Evolutionary conservation across 2,329 filamentous ascomycete genomes (phyloP), one percentile per base, ranked within the genome.

Genomic region (Ustulina deusta): DNA sequence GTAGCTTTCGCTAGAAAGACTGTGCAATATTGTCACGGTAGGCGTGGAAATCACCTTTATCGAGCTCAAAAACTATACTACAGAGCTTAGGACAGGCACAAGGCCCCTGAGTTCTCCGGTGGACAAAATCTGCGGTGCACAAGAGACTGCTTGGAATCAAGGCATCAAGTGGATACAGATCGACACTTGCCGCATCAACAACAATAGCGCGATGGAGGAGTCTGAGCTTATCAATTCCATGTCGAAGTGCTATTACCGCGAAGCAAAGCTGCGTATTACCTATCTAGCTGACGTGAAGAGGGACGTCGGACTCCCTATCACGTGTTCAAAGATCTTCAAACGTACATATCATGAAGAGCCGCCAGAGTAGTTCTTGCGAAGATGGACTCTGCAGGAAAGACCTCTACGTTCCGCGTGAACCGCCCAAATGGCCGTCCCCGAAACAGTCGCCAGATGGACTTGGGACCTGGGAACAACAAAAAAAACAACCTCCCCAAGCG

Each of bases 171-270:
- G 78, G 61, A 67, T 77, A 22, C 81, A 80, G 79, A 69, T 80
- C 6, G 80, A 81, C 56, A 81, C 61, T 1, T 67, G 61, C 38
- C 61, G 61, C 34, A 67, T 67, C 40, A 42, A 67, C 38, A 67
- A 67, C 74, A 9, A 34, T 11, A 64, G 55, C 80, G 79, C 72
- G 78, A 79, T 81, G 57, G 77, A 80, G 62, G 79, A 79, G 61
- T 67, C 65, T 0, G 78, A 74, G 64, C 75, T 78, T 0, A 80
- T 73, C 60, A 74, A 73, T 51, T 72, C 71, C n/a, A 74, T 74
- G 72, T 73, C 69, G 11, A 56, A 52, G 17, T 81, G 78, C 77
- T 81, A n/a, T n/a, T n/a, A 81, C 62, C 66, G 69, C 6, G 69
- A 76, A 11, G 77, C 79, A 2, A 68, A 60, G 5, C 63, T 75